A percentile compares a stretch with the other conserved stretches of the same genome.
Evolutionary conservation across 1,284 basidiomycete species (phyloP).

Genomic region (Cryptococcus sp.): DNA sequence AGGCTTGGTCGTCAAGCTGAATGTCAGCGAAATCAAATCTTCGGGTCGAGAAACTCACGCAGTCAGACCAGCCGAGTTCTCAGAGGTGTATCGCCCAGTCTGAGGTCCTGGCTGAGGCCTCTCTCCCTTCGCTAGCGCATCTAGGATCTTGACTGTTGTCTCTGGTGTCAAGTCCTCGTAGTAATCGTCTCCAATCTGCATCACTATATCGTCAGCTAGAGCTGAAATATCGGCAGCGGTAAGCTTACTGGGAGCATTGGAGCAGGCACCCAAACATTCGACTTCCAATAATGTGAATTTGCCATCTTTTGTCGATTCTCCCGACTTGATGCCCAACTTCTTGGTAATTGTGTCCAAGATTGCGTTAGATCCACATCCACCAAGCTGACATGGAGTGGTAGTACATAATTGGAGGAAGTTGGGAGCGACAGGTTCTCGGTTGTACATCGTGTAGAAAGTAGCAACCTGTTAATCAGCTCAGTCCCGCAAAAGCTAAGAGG

Average conservation of each 20-base stretch:
- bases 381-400: conserved; percentile 96
- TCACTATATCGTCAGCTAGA: conserved; percentile 53
- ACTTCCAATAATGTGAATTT: conserved; percentile 98
- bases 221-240: not conserved
- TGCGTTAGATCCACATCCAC: conserved; percentile 74
- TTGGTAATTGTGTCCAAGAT: conserved; percentile 81
- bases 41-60: conserved; percentile 50
- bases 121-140: conserved; percentile 77
- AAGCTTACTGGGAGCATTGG: conserved; percentile 82
- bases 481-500: not conserved
- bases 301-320: conserved; percentile 88
- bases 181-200: conserved; percentile 94
- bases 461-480: conserved; percentile 58
- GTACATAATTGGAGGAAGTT: conserved; percentile 98
- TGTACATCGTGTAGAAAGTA: conserved; percentile 99
- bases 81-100: conserved; percentile 74
- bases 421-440: conserved; percentile 90
- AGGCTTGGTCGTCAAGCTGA: conserved; percentile 70
- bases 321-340: conserved; percentile 79
- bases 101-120: conserved; percentile 92
- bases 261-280: conserved; percentile 96
- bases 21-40: not conserved
- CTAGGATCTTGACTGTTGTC: conserved; percentile 80
- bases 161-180: conserved; percentile 97
- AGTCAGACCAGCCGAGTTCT: conserved; percentile 86